These are phyloP conservation scores for Cladosporium cucumerinum DNA, from an alignment of 2,329 filamentous ascomycete species.

Conservation along the genomic window DNA sequence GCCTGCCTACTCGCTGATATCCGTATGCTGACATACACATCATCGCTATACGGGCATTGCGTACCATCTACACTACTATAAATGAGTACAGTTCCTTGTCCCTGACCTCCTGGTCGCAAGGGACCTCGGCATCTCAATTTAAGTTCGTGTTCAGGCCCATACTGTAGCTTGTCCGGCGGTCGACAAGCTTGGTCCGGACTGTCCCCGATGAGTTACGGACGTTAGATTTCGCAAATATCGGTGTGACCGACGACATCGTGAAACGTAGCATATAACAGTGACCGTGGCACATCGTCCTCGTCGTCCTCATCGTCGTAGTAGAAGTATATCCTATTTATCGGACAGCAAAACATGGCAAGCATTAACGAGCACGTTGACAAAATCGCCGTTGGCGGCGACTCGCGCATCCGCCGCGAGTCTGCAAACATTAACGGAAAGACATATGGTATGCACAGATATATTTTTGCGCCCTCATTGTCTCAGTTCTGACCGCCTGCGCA, in stretches of 20 bases:
- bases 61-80: not conserved
- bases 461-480: not conserved
- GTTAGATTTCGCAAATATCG: not conserved
- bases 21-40: not conserved
- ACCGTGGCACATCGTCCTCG: not conserved
- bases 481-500: not conserved
- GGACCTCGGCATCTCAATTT: not conserved
- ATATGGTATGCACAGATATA: not conserved
- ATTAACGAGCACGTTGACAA: conserved; percentile 8
- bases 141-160: not conserved
- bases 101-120: not conserved
- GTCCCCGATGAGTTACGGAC: not conserved
- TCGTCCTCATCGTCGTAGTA: not conserved
- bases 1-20: not conserved
- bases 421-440: conserved; percentile 5
- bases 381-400: not conserved
- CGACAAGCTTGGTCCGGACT: not conserved
- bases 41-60: not conserved
- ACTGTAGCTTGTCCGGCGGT: not conserved
- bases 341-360: not conserved
- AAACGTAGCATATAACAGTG: not conserved
- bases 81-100: not conserved
- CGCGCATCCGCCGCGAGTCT: conserved; percentile 2
- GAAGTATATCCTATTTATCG: not conserved
- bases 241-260: not conserved